Evolutionary conservation across 2,329 filamentous ascomycete genomes (phyloP).

Genomic region (Colletotrichum gloeosporioides): DNA sequence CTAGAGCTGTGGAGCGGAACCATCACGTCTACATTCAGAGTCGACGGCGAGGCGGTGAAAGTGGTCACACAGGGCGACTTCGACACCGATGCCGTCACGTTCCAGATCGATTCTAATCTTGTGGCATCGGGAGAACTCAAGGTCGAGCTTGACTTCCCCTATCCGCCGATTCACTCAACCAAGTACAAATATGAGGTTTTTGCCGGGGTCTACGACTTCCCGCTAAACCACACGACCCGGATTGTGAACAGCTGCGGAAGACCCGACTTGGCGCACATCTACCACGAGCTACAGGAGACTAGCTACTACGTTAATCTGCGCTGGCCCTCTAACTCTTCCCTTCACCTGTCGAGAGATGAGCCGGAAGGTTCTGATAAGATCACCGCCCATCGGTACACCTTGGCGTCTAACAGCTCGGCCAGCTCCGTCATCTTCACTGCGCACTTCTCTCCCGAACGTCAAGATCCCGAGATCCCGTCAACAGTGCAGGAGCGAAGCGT

Average conservation of each 20-base stretch:
- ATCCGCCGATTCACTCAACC: constrained; percentile 41
- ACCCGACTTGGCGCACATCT: constrained; percentile 32
- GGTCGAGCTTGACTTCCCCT: constrained; percentile 48
- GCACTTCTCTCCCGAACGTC: constrained; percentile 35
- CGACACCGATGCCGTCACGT: constrained; percentile 39
- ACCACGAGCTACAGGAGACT: constrained; percentile 39
- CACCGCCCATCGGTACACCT: constrained; percentile 37
- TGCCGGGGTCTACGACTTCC: constrained; percentile 43
- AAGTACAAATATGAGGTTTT: constrained; percentile 51
- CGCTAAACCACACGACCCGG: constrained; percentile 41
- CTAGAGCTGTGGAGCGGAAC: constrained; percentile 41
- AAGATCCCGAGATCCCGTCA: constrained; percentile 27
- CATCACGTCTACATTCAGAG: constrained; percentile 42
- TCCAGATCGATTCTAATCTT: constrained; percentile 41
- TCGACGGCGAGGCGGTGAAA: constrained; percentile 33
- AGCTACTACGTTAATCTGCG: constrained; percentile 44
- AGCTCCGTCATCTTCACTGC: constrained; percentile 34
- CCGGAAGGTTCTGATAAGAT: constrained; percentile 25
- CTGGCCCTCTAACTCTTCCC: constrained; percentile 29
- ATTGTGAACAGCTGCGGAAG: constrained; percentile 20
- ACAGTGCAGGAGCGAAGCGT: constrained; percentile 28
- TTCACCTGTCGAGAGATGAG: constrained; percentile 23
- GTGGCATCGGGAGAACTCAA: constrained; percentile 35
- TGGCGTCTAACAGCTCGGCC: constrained; percentile 20
- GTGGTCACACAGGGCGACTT: constrained; percentile 44